A percentile compares a stretch with the other conserved stretches of the same genome.
phyloP scores from a whole-genome alignment of 2,329 filamentous ascomycete species.

The Rachicladosporium sp. region DNA sequence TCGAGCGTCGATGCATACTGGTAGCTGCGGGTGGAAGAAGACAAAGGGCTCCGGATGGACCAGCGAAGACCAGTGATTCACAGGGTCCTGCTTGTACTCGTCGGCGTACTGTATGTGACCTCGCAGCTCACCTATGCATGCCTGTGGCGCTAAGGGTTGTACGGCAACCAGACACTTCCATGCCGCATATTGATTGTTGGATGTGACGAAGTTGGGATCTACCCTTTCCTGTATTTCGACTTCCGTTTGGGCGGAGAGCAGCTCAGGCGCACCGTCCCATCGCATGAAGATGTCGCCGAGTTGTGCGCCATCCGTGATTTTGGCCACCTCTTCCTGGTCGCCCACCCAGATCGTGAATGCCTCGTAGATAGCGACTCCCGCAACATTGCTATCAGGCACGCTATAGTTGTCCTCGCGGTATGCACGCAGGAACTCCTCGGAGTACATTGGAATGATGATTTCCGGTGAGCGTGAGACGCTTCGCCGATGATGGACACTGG shows the following conservation, averaged over 20 bases:
- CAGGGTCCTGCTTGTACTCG: conserved; percentile 34
- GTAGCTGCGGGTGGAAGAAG: conserved; percentile 68
- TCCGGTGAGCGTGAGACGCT: conserved; percentile 66
- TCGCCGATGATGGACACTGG: conserved; percentile 45
- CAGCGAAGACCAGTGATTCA: conserved; percentile 35
- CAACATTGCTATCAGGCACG: conserved; percentile 5
- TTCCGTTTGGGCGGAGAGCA: conserved; percentile 39
- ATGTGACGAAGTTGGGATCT: conserved; percentile 34
- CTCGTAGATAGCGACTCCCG: conserved; percentile 56
- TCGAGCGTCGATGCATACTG: conserved; percentile 85
- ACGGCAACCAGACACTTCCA: conserved; percentile 57
- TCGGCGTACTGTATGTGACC: conserved; percentile 36
- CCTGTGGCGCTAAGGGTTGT: conserved; percentile 36
- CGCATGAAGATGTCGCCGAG: conserved; percentile 37
- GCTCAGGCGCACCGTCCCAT: conserved; percentile 43
- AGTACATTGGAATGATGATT: conserved; percentile 19
- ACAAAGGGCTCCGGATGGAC: conserved; percentile 42
- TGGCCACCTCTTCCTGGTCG: conserved; percentile 46
- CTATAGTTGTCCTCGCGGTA: conserved; percentile 34
- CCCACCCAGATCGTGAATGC: conserved; percentile 67
- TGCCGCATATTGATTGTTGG: conserved; percentile 46
- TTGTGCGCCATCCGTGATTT: conserved; percentile 3
- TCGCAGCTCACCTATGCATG: conserved; percentile 61
- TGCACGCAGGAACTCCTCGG: conserved; percentile 57
- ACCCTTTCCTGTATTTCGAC: conserved; percentile 42